Base-by-base conservation (phyloP, 768 basidiomycete species). In the Hirschioporus abietinus region DNA sequence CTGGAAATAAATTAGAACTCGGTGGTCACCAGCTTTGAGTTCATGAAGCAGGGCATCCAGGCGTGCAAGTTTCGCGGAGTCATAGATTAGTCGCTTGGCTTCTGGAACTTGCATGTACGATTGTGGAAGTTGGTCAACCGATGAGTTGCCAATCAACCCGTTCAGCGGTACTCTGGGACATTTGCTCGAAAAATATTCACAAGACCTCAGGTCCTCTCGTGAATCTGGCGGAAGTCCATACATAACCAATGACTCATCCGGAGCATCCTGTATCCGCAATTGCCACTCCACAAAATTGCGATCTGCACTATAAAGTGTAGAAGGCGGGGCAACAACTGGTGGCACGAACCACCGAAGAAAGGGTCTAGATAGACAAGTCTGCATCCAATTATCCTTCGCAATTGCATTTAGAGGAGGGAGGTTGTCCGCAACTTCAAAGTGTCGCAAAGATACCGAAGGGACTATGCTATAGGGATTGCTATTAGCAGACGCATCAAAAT, bases 1-100 rank as follows among this genome's bases (percentile, higher is more conserved):
- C 77, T 99, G 97, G 88, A 98, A 99, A 79, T 99, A 99, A 23
- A 99, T 84, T 71, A 99, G 78, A 17, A 96, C 94, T 60, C 95
- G 89, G 77, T 99, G 97, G 68, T 96, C 96, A 0, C 89, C 91
- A 36, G 87, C 83, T 78, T 97, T 99, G 66, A 99, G 87, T 72
- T 96, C 93, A 68, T 93, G 91, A 8, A 99, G 81, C n/a, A 99
- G 80, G 24, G 83, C 73, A 76, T 99, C 97, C 62, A 99, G 83
- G 30, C 92, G 86, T 52, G 95, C 93, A 35, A 99, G 87, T 78
- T 99, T 99, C 42, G 92, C 96, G 27, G 96, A 98, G 76, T 99
- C 96, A 69, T 93, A 95, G 63, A 99, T 91, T 26, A 99, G 85
- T 63, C 96, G 85, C 77, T 97, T 96, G 60, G 93, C 92, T 69